Evolutionary conservation across 2,329 filamentous ascomycete genomes (phyloP), one percentile per base, ranked within the genome.

Genomic region (Sclerotinia sclerotiorum): DNA sequence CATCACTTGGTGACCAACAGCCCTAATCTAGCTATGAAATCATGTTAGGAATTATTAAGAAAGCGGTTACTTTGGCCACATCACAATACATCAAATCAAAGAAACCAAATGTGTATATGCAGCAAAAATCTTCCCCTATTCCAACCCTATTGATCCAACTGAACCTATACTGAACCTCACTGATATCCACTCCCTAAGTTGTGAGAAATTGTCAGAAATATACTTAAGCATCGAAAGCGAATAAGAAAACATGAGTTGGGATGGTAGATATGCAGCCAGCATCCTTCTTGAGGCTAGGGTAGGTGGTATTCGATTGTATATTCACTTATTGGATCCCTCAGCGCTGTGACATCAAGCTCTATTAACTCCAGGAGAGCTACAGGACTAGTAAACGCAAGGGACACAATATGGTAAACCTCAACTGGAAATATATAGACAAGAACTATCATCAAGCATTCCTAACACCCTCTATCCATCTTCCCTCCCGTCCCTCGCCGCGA

Each of bases 11-110:
- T 32, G 6, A 21, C 51, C 27, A 13, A 19, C 3, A 3, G 19
- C 8, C 21, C 3, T 2, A 32, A 21, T 29, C 2, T n/a, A 19
- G 3, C 5, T 19, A 13, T 27, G 5, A 24, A 24, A 24, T 0
- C n/a, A 35, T 5, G 2, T 11, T 39, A 39, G 11, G 10, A 11
- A 39, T 13, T 2, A 39, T 39, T 11, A 39, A 39, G 7, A 39
- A 39, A 11, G 10, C 10, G 11, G 8, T 21, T n/a, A 5, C 8
- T 55, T 6, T 11, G 13, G 11, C 19, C 17, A 35, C 10, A n/a
- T 2, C 35, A 6, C 11, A 56, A 56, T 15, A n/a, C 2, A 51
- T 24, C 21, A 24, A 11, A 24, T 2, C 44, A 49, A 8, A 4
- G 10, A 21, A 24, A 21, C 46, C 46, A n/a, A 49, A 24, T 11